Conservation (phyloP, 495 filamentous ascomycete genomes). For the Sabuloglossum arenarium region DNA sequence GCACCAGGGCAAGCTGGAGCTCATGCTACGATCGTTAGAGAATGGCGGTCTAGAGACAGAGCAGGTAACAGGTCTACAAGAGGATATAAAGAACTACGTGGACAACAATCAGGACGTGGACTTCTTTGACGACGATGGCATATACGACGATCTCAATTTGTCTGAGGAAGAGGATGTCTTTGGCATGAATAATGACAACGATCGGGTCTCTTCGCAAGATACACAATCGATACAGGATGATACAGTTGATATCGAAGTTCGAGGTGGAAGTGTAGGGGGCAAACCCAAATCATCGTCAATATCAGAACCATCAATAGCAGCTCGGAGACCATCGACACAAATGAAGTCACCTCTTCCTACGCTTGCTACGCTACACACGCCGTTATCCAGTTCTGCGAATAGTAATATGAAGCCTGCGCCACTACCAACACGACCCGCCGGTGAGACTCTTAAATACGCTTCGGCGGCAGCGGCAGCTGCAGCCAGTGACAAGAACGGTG, state of each 20-base stretch:
- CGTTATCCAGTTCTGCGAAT: conserved; percentile 40
- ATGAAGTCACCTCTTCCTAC: conserved; percentile 84
- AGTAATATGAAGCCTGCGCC: conserved; percentile 82
- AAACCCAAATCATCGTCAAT: conserved; percentile 30
- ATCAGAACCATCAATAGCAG: conserved; percentile 28
- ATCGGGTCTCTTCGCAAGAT: conserved; percentile 86
- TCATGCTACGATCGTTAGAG: conserved; percentile 72
- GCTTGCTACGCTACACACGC: conserved; percentile 62
- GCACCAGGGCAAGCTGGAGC: conserved; percentile 82
- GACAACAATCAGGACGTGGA: conserved; percentile 73
- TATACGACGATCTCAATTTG: conserved; percentile 88
- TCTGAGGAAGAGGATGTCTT: conserved; percentile 72
- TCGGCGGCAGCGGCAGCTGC: conserved; percentile 91
- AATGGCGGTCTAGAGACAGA: conserved; percentile 78
- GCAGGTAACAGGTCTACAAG: conserved; percentile 69
- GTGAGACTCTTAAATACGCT: conserved; percentile 87
- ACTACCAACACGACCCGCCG: conserved; percentile 59
- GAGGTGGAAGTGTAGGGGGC: conserved; percentile 18
- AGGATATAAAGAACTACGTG: conserved; percentile 87
- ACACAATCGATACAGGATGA: conserved; percentile 85
- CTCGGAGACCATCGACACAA: conserved; percentile 57
- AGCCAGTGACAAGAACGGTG: conserved; percentile 66
- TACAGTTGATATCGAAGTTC: conserved; percentile 36
- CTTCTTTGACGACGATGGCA: conserved; percentile 76
- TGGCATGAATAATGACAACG: conserved; percentile 62